phyloP scores from a whole-genome alignment of 2,329 filamentous ascomycete genomes.

The Simplicillium sp. region DNA sequence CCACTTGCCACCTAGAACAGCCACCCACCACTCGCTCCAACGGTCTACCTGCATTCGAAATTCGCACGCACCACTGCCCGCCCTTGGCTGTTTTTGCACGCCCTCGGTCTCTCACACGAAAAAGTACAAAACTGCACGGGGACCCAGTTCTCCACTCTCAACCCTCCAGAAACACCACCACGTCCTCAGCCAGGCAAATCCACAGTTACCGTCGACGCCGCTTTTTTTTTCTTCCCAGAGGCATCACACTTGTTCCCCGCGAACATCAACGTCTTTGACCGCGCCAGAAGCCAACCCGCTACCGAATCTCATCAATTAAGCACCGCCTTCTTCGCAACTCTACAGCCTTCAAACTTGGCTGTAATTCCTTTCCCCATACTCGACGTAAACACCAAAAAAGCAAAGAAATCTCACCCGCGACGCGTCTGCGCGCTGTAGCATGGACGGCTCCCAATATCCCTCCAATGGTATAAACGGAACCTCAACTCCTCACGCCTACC shows the following conservation, averaged over 20 bases:
- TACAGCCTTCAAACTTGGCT: constrained; percentile 1
- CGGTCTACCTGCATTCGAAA: neutral
- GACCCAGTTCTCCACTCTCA: constrained; percentile 8
- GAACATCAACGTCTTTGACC: constrained; percentile 4
- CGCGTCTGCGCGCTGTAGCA: constrained; percentile 32
- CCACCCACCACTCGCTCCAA: neutral
- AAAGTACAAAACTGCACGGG: constrained; percentile 6
- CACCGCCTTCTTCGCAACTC: neutral
- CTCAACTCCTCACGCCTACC: constrained; percentile 37
- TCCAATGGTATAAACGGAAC: constrained; percentile 48
- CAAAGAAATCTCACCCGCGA: constrained; percentile 13
- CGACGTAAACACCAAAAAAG: constrained; percentile 11
- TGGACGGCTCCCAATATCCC: constrained; percentile 46
- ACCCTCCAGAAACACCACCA: constrained; percentile 8
- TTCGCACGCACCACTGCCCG: neutral
- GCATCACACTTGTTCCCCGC: constrained; percentile 4
- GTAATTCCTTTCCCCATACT: neutral
- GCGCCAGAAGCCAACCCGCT: neutral
- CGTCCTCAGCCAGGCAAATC: constrained; percentile 7
- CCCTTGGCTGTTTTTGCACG: neutral
- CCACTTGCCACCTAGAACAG: neutral
- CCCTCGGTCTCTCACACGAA: neutral
- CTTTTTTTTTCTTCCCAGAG: constrained; percentile 5
- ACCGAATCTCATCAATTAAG: no score
- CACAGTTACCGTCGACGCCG: constrained; percentile 8